A percentile compares a stretch with the other conserved stretches of the same genome.
phyloP scores from a whole-genome alignment of 2,329 filamentous ascomycete species.

The Fusarium subglutinans region DNA sequence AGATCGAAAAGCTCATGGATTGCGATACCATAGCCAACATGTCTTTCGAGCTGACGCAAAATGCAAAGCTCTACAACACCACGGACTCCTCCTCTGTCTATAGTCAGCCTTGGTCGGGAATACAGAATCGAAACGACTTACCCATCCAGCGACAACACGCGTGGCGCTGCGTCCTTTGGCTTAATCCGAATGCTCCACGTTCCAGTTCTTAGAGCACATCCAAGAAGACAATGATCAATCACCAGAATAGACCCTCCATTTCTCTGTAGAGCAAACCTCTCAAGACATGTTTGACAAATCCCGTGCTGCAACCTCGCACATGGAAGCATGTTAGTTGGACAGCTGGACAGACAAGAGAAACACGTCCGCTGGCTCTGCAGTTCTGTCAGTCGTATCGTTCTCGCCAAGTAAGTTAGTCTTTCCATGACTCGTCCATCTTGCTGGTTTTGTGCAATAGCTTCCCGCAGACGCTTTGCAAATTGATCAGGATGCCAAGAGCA shows the following conservation, averaged over 20 bases:
- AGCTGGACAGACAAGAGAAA: background rate
- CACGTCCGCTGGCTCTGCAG: slow-evolving; percentile 11
- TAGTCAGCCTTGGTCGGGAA: accelerated
- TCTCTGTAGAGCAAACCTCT: background rate
- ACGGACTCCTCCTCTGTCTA: slow-evolving; percentile 11
- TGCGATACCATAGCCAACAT: background rate
- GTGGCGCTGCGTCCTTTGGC: slow-evolving; percentile 3
- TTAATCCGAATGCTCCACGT: slow-evolving; percentile 22
- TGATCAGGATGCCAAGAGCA: slow-evolving; percentile 4
- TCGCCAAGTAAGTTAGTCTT: background rate
- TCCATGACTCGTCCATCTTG: background rate
- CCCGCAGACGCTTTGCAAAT: background rate
- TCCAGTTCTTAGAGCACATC: background rate
- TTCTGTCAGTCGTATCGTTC: background rate
- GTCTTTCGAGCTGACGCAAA: background rate
- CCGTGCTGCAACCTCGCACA: slow-evolving; percentile 4
- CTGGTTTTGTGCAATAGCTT: background rate
- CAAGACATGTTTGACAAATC: slow-evolving; percentile 13
- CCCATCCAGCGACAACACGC: slow-evolving; percentile 16
- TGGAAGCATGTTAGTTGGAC: slow-evolving; percentile 22
- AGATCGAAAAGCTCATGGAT: slow-evolving; percentile 28
- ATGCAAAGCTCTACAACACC: slow-evolving; percentile 9
- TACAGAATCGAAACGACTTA: accelerated
- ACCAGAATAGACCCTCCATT: background rate
- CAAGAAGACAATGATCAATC: background rate